Evolutionary conservation across 106 monocot genomes (phyloP).

Genomic region (Dendrobium catenatum): DNA sequence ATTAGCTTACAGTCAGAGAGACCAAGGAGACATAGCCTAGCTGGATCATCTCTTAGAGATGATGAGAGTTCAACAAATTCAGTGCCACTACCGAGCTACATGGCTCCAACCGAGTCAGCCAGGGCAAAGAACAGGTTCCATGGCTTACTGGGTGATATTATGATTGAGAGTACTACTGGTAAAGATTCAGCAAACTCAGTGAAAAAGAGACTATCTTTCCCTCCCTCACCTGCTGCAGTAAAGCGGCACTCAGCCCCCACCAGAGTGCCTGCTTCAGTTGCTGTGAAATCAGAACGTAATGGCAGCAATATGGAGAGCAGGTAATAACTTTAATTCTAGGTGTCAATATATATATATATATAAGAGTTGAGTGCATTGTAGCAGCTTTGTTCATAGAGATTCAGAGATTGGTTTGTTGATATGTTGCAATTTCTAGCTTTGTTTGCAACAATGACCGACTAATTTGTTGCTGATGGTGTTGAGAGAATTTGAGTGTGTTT

Average conservation of each 20-base stretch:
- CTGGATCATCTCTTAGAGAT: slow-evolving; percentile 50
- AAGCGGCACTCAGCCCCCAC: slow-evolving; percentile 86
- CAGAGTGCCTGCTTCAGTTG: slow-evolving; percentile 35
- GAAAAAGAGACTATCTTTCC: slow-evolving; percentile 83
- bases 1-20: slow-evolving; percentile 58
- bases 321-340: not conserved
- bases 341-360: not conserved
- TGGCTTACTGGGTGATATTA: slow-evolving; percentile 24
- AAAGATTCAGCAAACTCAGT: slow-evolving; percentile 26
- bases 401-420: not conserved
- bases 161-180: slow-evolving; percentile 19
- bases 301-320: slow-evolving; percentile 7
- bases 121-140: slow-evolving; percentile 58
- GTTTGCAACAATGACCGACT: not conserved
- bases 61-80: slow-evolving; percentile 80
- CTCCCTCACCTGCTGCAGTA: slow-evolving; percentile 19
- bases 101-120: slow-evolving; percentile 82
- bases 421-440: not conserved
- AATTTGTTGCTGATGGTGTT: not conserved
- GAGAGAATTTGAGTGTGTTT: not conserved
- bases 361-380: not conserved
- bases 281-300: not conserved
- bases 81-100: slow-evolving; percentile 75
- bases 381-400: not conserved
- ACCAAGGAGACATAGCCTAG: slow-evolving; percentile 62